Conservation (phyloP, 306 rosid species). For the Cicer judaicum region DNA sequence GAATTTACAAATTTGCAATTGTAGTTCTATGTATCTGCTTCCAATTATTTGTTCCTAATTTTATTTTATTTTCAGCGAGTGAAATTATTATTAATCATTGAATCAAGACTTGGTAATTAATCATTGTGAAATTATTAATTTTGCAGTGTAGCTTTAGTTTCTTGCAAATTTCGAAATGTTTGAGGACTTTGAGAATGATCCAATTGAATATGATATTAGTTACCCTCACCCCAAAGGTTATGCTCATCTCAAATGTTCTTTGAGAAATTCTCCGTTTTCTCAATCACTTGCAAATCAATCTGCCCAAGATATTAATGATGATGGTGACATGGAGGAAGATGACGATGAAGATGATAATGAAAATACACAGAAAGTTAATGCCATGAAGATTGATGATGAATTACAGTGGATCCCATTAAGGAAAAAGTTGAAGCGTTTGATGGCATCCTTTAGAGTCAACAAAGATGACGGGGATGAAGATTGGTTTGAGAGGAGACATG, state of each 20-base stretch:
- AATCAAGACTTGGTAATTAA: no score
- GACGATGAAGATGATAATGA: conserved; percentile 44
- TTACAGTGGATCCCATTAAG: conserved; percentile 69
- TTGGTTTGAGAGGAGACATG: conserved; percentile 9
- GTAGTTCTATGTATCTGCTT: no score
- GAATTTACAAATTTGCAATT: no score
- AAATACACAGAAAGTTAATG: conserved; percentile 44
- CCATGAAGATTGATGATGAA: conserved; percentile 55
- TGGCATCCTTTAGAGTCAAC: conserved; percentile 61
- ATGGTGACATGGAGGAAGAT: no score
- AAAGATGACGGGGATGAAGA: neutral
- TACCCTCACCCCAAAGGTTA: neutral
- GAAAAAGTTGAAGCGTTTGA: conserved; percentile 76
- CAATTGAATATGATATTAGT: neutral
- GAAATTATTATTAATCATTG: no score
- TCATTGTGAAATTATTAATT: no score
- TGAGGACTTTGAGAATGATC: neutral
- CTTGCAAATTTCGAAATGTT: no score
- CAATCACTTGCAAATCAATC: no score
- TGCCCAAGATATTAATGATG: no score
- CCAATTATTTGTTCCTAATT: no score
- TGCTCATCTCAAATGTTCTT: neutral
- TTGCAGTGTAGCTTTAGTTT: no score
- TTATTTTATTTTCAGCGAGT: no score
- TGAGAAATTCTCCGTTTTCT: neutral